Evolutionary conservation across 345 rosid genomes (phyloP).

Genomic region (Linum lewisii): DNA sequence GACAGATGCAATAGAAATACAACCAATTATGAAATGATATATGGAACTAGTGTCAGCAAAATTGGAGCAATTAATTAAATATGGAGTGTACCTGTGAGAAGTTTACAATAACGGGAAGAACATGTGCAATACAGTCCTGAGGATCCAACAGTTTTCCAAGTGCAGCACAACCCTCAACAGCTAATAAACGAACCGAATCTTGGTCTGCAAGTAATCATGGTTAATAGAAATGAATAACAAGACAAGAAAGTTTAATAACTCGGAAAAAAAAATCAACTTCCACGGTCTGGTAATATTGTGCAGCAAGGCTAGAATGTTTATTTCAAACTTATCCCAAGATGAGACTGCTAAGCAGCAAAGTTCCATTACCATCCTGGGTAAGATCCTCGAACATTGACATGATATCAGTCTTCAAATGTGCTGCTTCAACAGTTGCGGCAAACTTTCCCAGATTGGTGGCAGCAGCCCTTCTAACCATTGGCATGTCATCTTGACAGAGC

Average conservation of each 20-base stretch:
- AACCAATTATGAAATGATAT: too few species aligned
- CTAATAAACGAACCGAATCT: conserved; percentile 90
- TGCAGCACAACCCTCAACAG: conserved; percentile 96
- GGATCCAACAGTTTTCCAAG: conserved; percentile 93
- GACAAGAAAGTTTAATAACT: not conserved
- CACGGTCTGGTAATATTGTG: too few species aligned
- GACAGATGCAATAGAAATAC: too few species aligned
- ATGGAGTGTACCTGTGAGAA: conserved; percentile 67
- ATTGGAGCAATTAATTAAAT: not conserved
- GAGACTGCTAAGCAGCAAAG: not conserved
- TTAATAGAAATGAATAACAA: not conserved
- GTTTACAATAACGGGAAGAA: conserved; percentile 84
- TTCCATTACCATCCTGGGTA: conserved; percentile 77
- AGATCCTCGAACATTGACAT: conserved; percentile 89
- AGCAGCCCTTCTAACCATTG: conserved; percentile 97
- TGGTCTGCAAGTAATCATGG: conserved; percentile 43
- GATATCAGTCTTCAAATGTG: conserved; percentile 73
- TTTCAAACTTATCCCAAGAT: not conserved
- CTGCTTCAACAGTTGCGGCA: conserved; percentile 84
- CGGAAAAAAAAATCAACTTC: too few species aligned
- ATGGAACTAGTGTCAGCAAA: not conserved
- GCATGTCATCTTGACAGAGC: conserved; percentile 97
- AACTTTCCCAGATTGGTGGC: conserved; percentile 84
- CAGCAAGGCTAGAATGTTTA: not conserved
- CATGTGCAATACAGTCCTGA: conserved; percentile 79